Conservation (phyloP, 2,329 filamentous ascomycete species). For the Celoporthe dispersa region DNA sequence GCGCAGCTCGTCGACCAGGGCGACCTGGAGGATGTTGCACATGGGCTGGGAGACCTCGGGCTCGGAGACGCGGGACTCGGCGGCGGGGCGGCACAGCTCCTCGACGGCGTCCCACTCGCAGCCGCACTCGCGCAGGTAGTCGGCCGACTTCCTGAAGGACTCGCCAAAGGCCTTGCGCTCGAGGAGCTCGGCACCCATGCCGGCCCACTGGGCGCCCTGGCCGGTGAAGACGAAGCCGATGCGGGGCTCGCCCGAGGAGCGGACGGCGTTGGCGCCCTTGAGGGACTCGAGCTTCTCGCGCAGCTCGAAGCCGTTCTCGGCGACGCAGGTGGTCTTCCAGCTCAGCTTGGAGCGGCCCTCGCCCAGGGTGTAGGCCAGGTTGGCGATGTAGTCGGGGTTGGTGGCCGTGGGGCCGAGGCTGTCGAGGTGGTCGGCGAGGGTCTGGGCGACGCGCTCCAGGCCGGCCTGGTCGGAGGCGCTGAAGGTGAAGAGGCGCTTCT, state of each 20-base stretch:
- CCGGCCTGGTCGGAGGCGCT: slow-evolving; percentile 43
- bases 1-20: slow-evolving; percentile 37
- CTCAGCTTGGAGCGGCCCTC: slow-evolving; percentile 23
- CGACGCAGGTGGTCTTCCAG: slow-evolving; percentile 46
- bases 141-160: slow-evolving; percentile 20
- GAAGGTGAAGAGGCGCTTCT: slow-evolving; percentile 48
- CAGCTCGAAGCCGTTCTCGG: slow-evolving; percentile 49
- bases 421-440: slow-evolving; percentile 43
- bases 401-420: slow-evolving; percentile 36
- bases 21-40: slow-evolving; percentile 39
- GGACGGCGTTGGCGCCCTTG: slow-evolving; percentile 21
- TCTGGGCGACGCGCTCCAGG: slow-evolving; percentile 40
- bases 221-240: slow-evolving; percentile 30
- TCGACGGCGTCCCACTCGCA: slow-evolving; percentile 30
- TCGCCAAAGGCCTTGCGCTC: slow-evolving; percentile 30
- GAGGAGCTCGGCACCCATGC: slow-evolving; percentile 32
- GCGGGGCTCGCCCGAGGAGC: slow-evolving; percentile 19
- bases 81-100: slow-evolving; percentile 32
- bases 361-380: slow-evolving; percentile 54
- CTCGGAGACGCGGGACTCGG: slow-evolving; percentile 33
- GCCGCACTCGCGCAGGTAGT: slow-evolving; percentile 20
- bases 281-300: slow-evolving; percentile 42
- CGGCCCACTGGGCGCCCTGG: slow-evolving; percentile 28
- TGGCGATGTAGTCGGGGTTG: slow-evolving; percentile 39
- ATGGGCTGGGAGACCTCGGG: slow-evolving; percentile 41